Conservation (phyloP, 202 grass and related monocot genomes). For the Panicum hallii region DNA sequence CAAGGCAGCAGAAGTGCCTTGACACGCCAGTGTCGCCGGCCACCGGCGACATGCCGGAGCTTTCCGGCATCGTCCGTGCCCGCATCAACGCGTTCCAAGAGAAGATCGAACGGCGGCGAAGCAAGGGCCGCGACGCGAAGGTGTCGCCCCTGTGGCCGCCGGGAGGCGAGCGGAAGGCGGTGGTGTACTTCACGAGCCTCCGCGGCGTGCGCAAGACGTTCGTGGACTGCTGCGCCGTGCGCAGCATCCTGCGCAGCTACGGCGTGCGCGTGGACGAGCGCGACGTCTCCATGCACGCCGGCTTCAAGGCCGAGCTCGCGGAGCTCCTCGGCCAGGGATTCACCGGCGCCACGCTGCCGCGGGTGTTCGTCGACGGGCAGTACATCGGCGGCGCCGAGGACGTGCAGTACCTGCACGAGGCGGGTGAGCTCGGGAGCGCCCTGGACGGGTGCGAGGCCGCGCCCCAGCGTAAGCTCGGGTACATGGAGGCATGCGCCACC, state of each 20-base stretch:
- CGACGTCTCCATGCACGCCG: conserved; percentile 83
- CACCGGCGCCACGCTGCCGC: conserved; percentile 40
- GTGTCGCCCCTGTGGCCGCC: conserved; percentile 24
- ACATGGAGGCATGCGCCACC: conserved; percentile 57
- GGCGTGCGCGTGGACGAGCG: conserved; percentile 76
- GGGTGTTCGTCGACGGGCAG: conserved; percentile 63
- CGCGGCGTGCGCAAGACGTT: conserved; percentile 76
- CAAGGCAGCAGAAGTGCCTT: not conserved
- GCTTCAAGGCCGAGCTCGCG: conserved; percentile 67
- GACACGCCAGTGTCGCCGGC: conserved; percentile 1
- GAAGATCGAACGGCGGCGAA: conserved; percentile 51
- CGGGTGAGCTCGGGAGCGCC: conserved; percentile 53
- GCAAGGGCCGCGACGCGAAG: conserved; percentile 18
- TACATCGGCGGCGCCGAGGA: conserved; percentile 82
- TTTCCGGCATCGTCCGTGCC: conserved; percentile 62
- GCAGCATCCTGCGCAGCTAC: conserved; percentile 72
- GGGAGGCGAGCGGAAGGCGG: conserved; percentile 51
- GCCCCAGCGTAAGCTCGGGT: conserved; percentile 51
- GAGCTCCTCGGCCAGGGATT: conserved; percentile 33
- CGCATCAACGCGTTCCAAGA: conserved; percentile 76
- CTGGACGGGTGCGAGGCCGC: conserved; percentile 58
- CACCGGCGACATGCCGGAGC: conserved; percentile 39
- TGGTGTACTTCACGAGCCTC: conserved; percentile 92
- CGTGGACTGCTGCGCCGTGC: conserved; percentile 75
- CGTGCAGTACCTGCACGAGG: conserved; percentile 65